Base-by-base conservation (phyloP, 805 yeast genomes). In the Zygosaccharomyces gambellarensis region DNA sequence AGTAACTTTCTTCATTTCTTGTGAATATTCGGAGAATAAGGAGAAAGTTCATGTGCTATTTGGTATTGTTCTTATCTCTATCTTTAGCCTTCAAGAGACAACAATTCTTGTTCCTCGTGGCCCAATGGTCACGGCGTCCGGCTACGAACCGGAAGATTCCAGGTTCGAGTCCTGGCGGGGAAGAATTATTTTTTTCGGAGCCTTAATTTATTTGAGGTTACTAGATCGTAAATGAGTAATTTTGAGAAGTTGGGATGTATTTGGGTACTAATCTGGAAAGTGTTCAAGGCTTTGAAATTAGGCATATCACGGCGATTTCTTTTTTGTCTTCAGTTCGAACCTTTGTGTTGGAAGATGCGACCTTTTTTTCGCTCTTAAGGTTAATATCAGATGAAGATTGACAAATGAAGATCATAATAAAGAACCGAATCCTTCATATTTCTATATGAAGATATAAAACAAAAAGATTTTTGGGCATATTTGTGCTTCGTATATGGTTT, bases 121-220 rank as follows among this genome's bases (percentile, higher is more conserved):
- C 83, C 83, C 82, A 79, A 79, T 79, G 83, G 83, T 79, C 81
- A 78, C 79, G 83, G 82, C 82, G 82, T 79, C 81, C 77, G 83
- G 82, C 82, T 79, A 78, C 82, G 82, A 69, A 70, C 73, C 74
- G 68, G 72, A 65, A 70, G 74, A 70, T 71, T 74, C 76, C 77
- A 74, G 78, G 78, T 74, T 74, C 77, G 74, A 74, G 73, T 74
- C 78, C 78, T 74, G 78, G 75, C 73, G 76, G 75, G 75, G 72
- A 68, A 69, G 72, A 62, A 52, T 54, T 53, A 55, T 51, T 62
- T 59, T 29, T 36, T 34, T 19, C 23, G 5, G 6, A 14, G 10
- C 3, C 36, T 10, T 21, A 9, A 21, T 21, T 7, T 36, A 14
- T 19, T 12, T 36, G 17, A 17, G 17, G 17, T 17, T 17, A 17